Evolutionary conservation across 768 basidiomycete genomes (phyloP), one percentile per base, ranked within the genome.

Genomic region (Agrocybe praecox): DNA sequence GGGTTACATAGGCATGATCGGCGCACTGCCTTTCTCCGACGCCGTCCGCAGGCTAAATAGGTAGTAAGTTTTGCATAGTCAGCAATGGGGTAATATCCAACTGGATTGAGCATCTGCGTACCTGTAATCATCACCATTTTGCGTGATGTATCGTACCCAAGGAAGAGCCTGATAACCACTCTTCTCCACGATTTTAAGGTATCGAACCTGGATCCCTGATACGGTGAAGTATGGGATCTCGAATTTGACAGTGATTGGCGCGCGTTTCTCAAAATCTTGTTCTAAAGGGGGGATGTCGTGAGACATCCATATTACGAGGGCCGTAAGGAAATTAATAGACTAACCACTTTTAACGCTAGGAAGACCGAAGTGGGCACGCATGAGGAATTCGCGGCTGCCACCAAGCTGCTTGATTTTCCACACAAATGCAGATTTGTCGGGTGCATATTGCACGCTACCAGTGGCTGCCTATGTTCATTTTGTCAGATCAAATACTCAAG

Each of bases 321-420:
- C 10, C 5, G 14, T 12, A n/a, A 5, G 14, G 12, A 6, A 3
- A n/a, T 17, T 19, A 22, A 15, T 8, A 46, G 9, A 77, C 92
- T 42, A 55, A 94, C 96, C 94, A 65, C 82, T 91, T 68, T 88
- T 87, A 15, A 98, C 97, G 64, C 91, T 93, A 0, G 97, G 97
- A 44, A 99, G 76, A 48, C 96, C 96, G 71, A 98, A 98, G 69
- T 98, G 97, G 0, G 97, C 97, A 11, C 97, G 83, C 96, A 98
- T 98, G 53, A 98, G 81, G 75, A 96, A 98, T 69, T 99, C 97
- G 36, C 94, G 86, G 34, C 93, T 93, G 6, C 97, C 97, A 5
- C 93, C 96, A 0, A 99, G 83, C 69, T 96, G 94, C 72, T 98
- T 98, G 74, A 99, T 98, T 75, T 98, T 98, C 97, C 97, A 98